Percentiles rank a stretch among this genome's conserved stretches.
Conservation (phyloP, 306 rosid genomes). For the Begonia peltatifolia region DNA sequence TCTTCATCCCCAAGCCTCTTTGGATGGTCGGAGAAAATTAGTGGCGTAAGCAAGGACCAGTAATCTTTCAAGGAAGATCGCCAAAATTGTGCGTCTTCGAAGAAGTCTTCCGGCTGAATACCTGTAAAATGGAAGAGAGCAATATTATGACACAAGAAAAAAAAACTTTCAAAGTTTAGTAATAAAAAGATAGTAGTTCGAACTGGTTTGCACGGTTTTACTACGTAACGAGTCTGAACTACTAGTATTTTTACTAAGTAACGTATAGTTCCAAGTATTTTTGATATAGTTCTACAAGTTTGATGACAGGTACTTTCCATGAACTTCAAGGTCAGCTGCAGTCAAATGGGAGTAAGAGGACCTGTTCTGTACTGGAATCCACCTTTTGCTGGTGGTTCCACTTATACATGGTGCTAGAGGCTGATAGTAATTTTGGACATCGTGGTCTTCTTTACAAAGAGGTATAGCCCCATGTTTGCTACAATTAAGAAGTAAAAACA, state of each 20-base stretch:
- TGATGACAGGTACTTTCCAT: slow-evolving; percentile 53
- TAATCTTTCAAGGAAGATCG: slow-evolving; percentile 59
- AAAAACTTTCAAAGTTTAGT: too few relatives aligned
- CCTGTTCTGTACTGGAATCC: slow-evolving; percentile 84
- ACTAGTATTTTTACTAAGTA: too few relatives aligned
- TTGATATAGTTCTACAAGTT: too few relatives aligned
- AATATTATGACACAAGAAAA: background rate
- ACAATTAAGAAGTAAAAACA: slow-evolving; percentile 11
- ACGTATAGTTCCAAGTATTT: too few relatives aligned
- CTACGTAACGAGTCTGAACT: too few relatives aligned
- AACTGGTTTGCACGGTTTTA: too few relatives aligned
- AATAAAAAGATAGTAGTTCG: too few relatives aligned
- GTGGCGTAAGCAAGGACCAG: slow-evolving; percentile 92
- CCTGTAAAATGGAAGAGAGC: slow-evolving; percentile 45
- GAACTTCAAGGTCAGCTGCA: slow-evolving; percentile 63
- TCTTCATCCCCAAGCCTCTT: slow-evolving; percentile 99
- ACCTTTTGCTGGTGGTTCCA: slow-evolving; percentile 64
- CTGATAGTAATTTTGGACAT: slow-evolving; percentile 48
- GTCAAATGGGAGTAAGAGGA: slow-evolving; percentile 45
- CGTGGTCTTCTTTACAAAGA: slow-evolving; percentile 56
- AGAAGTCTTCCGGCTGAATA: slow-evolving; percentile 68
- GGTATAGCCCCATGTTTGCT: slow-evolving; percentile 50
- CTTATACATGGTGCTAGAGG: slow-evolving; percentile 80
- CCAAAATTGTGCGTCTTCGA: slow-evolving; percentile 66
- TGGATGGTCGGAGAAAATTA: slow-evolving; percentile 99